These are phyloP conservation scores for Linum tenue DNA, from an alignment of 345 rosid species.

Conservation along the genomic window DNA sequence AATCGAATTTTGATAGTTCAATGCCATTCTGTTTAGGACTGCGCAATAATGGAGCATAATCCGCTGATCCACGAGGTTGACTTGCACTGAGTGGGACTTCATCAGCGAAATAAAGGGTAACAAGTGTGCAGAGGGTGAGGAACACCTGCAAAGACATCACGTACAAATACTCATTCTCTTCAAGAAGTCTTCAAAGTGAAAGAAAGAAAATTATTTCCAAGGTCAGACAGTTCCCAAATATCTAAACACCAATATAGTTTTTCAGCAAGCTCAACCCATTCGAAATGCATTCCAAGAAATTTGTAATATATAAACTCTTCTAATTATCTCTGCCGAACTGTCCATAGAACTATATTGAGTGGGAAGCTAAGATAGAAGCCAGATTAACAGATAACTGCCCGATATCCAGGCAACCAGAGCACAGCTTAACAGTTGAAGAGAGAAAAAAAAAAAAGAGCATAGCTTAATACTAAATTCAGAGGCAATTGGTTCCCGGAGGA, in stretches of 20 bases:
- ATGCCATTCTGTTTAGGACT: conserved; percentile 37
- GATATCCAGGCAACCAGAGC: too few species aligned
- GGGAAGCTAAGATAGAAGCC: too few species aligned
- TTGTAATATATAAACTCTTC: background rate
- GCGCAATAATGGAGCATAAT: conserved; percentile 79
- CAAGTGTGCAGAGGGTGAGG: conserved; percentile 68
- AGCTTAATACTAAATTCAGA: background rate
- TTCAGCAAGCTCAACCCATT: background rate
- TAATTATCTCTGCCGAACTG: too few species aligned
- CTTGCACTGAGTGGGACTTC: conserved; percentile 58
- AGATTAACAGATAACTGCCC: too few species aligned
- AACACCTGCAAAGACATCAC: conserved; percentile 50
- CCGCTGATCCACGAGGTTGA: conserved; percentile 35
- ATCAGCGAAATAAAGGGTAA: conserved; percentile 82
- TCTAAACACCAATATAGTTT: background rate
- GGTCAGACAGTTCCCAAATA: background rate
- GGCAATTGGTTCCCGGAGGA: conserved; percentile 1
- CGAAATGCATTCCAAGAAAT: too few species aligned
- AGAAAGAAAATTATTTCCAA: background rate
- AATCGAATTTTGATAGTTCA: conserved; percentile 38
- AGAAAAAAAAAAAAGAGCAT: too few species aligned
- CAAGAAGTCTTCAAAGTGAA: background rate
- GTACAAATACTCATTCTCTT: too few species aligned
- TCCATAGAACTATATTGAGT: too few species aligned
- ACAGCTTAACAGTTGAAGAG: too few species aligned